Evolutionary conservation across 345 rosid genomes (phyloP), one percentile per base, ranked within the genome.

Genomic region (Acer campestre): DNA sequence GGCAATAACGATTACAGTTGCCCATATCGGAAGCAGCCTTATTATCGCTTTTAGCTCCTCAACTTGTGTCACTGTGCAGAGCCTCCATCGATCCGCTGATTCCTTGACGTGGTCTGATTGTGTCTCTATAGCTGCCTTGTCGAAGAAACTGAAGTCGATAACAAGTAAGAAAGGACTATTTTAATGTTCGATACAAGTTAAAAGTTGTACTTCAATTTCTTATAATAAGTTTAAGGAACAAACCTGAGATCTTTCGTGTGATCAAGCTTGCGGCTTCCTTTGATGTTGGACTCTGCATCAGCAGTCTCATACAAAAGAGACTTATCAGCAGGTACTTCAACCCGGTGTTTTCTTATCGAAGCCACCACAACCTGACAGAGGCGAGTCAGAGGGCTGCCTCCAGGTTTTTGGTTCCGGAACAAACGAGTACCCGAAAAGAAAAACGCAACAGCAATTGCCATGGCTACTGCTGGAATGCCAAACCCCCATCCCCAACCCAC

Each of bases 401-500:
- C 93, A 10, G 94, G 97, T 73, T 77, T 88, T 69, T 84, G 93
- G 77, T 85, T 78, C 35, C 94, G 75, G 29, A 85, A 90, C 70
- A 89, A 73, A 2, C 79, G 84, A n/a, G 90, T 89, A 68, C 97
- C 97, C 0, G 89, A 84, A 63, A 92, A 88, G 89, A 92, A 92
- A 75, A 85, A 82, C n/a, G 79, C 38, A 42, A 90, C 86, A 17
- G 93, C 93, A 16, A 90, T 35, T 1, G 90, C 94, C 95, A 92
- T 90, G 27, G 92, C 81, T 6, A 89, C 84, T 1, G 93, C 86
- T 10, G 94, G 94, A 17, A 90, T 80, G 0, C 91, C 93, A 27
- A 89, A 89, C 2, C 97, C 93, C 94, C 93, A 89, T 22, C 92
- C 92, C 97, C 97, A 92, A 3, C 97, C 87, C 35, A 90, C 89